Conservation (phyloP, 768 basidiomycete species). For the Mycena capillaripes region DNA sequence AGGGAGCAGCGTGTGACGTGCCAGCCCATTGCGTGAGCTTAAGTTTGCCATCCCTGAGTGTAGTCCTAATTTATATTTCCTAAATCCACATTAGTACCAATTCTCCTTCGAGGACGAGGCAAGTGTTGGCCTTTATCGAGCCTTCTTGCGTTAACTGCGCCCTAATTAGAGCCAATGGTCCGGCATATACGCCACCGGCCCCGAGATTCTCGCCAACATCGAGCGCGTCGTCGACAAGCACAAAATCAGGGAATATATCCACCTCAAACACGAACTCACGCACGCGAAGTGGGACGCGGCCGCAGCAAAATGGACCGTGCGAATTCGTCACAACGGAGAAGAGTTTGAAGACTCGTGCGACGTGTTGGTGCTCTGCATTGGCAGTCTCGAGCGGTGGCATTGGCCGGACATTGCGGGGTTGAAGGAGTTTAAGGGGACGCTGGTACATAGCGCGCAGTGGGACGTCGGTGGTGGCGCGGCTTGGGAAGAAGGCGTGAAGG, state of each 20-base stretch:
- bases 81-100: constrained; percentile 10
- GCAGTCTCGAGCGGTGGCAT: constrained; percentile 67
- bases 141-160: background rate
- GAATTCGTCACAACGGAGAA: constrained; percentile 52
- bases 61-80: too few relatives aligned
- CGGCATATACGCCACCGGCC: constrained; percentile 18
- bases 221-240: constrained; percentile 25
- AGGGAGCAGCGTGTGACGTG: constrained; percentile 26
- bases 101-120: constrained; percentile 26
- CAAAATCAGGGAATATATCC: constrained; percentile 24
- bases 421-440: constrained; percentile 66
- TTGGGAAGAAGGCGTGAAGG: constrained; percentile 61
- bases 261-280: constrained; percentile 27
- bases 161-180: constrained; percentile 25
- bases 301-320: constrained; percentile 68
- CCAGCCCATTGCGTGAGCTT: constrained; percentile 19
- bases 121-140: background rate
- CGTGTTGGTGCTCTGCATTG: constrained; percentile 68
- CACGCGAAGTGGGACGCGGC: constrained; percentile 49
- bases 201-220: constrained; percentile 23
- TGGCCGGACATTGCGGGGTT: constrained; percentile 78
- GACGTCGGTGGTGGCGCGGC: constrained; percentile 54
- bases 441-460: constrained; percentile 77
- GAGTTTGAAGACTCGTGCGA: constrained; percentile 70
- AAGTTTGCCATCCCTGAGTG: too few relatives aligned